Percentiles rank a stretch among this genome's conserved stretches.
Evolutionary conservation across 176 grass and related monocot genomes (phyloP).

Genomic region (Puccinellia tenuiflora): DNA sequence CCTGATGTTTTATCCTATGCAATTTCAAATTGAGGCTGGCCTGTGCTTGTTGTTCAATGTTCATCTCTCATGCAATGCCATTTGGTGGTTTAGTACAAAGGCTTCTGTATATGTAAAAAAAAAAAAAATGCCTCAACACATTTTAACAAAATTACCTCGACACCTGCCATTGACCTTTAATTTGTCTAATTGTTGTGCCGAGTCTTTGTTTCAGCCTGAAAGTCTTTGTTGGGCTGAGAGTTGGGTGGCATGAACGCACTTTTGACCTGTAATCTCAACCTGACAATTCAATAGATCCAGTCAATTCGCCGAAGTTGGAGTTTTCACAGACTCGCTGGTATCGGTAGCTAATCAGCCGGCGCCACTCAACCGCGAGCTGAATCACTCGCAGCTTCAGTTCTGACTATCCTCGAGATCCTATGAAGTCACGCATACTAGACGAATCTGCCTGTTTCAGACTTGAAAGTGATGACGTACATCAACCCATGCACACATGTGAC

Average conservation of each 20-base stretch:
- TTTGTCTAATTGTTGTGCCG: background rate
- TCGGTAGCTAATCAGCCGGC: background rate
- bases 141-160: background rate
- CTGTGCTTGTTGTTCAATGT: background rate
- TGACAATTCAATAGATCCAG: background rate
- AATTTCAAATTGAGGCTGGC: background rate
- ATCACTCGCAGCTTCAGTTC: background rate
- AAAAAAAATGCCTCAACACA: background rate
- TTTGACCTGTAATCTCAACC: background rate
- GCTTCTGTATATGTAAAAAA: background rate
- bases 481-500: background rate
- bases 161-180: conserved; percentile 1
- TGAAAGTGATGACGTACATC: background rate
- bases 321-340: conserved; percentile 5
- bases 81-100: background rate
- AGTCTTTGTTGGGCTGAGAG: background rate
- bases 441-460: conserved; percentile 19
- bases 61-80: background rate
- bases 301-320: background rate
- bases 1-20: background rate
- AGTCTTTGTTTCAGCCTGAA: background rate
- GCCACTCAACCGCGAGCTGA: conserved; percentile 3
- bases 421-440: background rate
- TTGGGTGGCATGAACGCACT: background rate
- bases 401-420: background rate